Evolutionary conservation across 345 rosid species (phyloP).

Genomic region (Sonneratia caseolaris): DNA sequence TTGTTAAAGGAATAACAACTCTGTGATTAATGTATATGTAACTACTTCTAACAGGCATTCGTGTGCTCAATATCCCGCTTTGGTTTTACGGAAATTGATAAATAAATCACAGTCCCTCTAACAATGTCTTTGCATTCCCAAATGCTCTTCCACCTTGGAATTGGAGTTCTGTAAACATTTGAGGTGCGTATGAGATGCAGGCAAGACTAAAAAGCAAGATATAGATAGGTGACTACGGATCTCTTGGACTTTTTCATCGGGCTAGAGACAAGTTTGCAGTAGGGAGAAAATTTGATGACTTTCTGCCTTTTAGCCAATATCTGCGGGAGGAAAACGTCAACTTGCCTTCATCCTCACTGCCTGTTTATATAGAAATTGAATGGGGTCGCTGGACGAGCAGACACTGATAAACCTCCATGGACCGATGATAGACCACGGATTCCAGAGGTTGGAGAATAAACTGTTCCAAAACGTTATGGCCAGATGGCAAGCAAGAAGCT

Average conservation of each 20-base stretch:
- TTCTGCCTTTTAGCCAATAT: conserved; percentile 25
- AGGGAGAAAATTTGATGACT: conserved; percentile 30
- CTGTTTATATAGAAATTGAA: conserved; percentile 21
- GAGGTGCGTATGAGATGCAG: conserved; percentile 11
- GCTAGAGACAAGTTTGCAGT: conserved; percentile 25
- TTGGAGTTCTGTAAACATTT: background rate
- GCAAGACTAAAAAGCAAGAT: conserved; percentile 30
- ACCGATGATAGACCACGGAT: conserved; percentile 23
- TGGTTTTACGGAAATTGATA: background rate
- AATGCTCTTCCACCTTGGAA: background rate
- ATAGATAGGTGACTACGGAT: conserved; percentile 33
- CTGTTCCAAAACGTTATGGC: conserved; percentile 63
- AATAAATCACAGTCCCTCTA: background rate
- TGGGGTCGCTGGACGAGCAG: conserved; percentile 35
- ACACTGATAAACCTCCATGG: conserved; percentile 26
- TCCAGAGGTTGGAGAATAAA: conserved; percentile 33
- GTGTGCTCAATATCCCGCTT: background rate
- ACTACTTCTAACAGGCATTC: background rate
- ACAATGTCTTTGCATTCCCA: background rate
- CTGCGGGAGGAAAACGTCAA: conserved; percentile 26
- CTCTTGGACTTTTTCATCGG: conserved; percentile 71
- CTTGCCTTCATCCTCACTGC: conserved; percentile 18
- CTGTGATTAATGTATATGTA: conserved; percentile 13
- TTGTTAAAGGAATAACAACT: conserved; percentile 32
- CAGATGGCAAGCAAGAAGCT: conserved; percentile 66